Base-by-base conservation (phyloP, 2,329 filamentous ascomycete genomes). In the Diaporthe velutina region DNA sequence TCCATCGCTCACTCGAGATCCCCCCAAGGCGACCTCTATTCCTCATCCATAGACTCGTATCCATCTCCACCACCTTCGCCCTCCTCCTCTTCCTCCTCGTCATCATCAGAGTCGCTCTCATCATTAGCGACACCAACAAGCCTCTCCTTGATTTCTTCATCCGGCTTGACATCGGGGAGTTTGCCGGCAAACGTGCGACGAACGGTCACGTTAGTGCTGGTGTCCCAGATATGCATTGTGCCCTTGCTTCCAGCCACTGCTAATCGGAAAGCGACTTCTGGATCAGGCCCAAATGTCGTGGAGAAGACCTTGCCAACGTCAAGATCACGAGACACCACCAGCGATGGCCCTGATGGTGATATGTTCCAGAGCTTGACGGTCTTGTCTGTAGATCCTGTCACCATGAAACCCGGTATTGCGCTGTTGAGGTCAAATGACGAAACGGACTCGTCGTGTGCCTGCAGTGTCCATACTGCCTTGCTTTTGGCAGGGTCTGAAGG, bases 281-380 rank as follows among this genome's bases (percentile, higher is more conserved):
- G 84, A 82, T 99, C 97, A 0, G 97, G 96, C 5, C 94, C 97
- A 83, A 98, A 99, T 9, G 90, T 90, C 2, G 96, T 94, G 15
- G 95, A 95, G 84, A 99, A 99, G 50, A 99, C 94, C 85, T 96
- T 97, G 75, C 97, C 97, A 25, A 99, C 94, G 72, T 97, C 97
- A 60, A 98, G 87, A 83, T 98, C 96, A 78, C 97, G 92, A 35
- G 94, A 94, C 7, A 97, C 94, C 1, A 99, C 95, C 91, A 99
- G 94, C 76, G 92, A 94, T 1, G 97, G 97, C 2, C 95, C 95
- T 54, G 90, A 90, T 17, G 93, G 84, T 79, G 93, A 90, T 74
- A 98, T 92, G 84, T 98, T 98, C 97, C 97, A 99, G 74, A 99
- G 88, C 88, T 99, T 99, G 79, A 98, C 95, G 8, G 93, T 94